A percentile compares a stretch with the other conserved stretches of the same genome.
phyloP scores from a whole-genome alignment of 768 basidiomycete species.

The Imleria badia region DNA sequence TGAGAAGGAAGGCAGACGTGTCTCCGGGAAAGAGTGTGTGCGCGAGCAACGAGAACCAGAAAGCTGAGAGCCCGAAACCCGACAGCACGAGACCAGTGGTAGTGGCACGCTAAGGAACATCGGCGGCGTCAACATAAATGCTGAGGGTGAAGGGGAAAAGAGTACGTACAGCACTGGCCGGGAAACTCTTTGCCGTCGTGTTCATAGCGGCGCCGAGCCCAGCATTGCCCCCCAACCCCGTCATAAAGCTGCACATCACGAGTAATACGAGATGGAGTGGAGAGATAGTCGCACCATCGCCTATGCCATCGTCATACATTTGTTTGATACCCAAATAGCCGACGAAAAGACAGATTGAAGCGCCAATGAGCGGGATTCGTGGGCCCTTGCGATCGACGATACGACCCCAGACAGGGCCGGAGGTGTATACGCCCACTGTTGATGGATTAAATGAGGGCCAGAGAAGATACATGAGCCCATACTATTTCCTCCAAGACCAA shows the following conservation, averaged over 20 bases:
- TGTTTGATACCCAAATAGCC: slow-evolving; percentile 77
- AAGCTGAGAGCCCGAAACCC: slow-evolving; percentile 89
- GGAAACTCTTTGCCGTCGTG: slow-evolving; percentile 80
- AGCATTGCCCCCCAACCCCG: slow-evolving; percentile 75
- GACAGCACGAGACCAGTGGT: slow-evolving; percentile 79
- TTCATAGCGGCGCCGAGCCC: slow-evolving; percentile 74
- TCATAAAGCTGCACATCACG: slow-evolving; percentile 63
- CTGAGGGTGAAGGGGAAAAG: not conserved
- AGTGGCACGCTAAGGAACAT: slow-evolving; percentile 57
- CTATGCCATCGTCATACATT: slow-evolving; percentile 59
- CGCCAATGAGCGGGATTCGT: too few relatives aligned
- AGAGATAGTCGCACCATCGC: slow-evolving; percentile 38
- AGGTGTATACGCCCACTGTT: slow-evolving; percentile 72
- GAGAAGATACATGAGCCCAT: slow-evolving; percentile 19
- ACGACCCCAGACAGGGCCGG: slow-evolving; percentile 77
- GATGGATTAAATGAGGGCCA: not conserved
- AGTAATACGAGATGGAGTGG: slow-evolving; percentile 49
- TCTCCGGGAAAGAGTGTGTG: slow-evolving; percentile 73
- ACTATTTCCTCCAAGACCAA: slow-evolving; percentile 82
- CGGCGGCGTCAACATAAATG: not conserved
- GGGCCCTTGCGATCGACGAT: slow-evolving; percentile 75
- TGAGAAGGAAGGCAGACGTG: slow-evolving; percentile 71
- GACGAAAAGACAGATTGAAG: slow-evolving; percentile 56
- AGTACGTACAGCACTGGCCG: slow-evolving; percentile 59
- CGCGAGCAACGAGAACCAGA: slow-evolving; percentile 80